phyloP scores from a whole-genome alignment of 805 yeast species.

The Wickerhamiella hasegawae region DNA sequence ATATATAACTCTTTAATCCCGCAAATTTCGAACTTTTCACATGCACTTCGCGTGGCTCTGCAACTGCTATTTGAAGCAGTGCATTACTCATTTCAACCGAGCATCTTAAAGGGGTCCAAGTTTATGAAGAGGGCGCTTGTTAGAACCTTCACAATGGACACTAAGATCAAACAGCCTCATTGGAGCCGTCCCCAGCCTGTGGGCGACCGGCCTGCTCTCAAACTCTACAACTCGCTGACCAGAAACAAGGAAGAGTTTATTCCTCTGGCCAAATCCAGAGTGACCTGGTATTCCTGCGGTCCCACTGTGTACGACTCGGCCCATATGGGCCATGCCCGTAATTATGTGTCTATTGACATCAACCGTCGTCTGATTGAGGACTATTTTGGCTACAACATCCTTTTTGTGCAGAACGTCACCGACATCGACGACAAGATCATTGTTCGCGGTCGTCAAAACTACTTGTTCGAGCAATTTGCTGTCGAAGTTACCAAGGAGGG shows the following conservation, averaged over 20 bases:
- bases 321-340: constrained; percentile 98
- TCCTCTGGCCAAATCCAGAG: constrained; percentile 44
- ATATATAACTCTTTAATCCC: too few species aligned
- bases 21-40: too few species aligned
- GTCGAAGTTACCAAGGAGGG: constrained; percentile 17
- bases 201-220: constrained; percentile 30
- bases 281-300: constrained; percentile 96
- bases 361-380: constrained; percentile 78
- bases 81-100: too few species aligned
- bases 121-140: too few species aligned
- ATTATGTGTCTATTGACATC: constrained; percentile 87
- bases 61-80: too few species aligned
- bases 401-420: constrained; percentile 92
- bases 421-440: constrained; percentile 97
- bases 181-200: constrained; percentile 30
- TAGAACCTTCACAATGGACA: constrained; percentile 9
- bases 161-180: constrained; percentile 29
- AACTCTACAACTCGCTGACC: constrained; percentile 71
- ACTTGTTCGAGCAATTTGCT: constrained; percentile 51
- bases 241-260: constrained; percentile 61
- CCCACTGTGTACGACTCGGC: constrained; percentile 94
- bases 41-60: too few species aligned
- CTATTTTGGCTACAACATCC: constrained; percentile 79
- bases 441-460: constrained; percentile 80
- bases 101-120: constrained; percentile 10